These are phyloP conservation scores for Globisporangium emineosum DNA, from an alignment of 352 stramenopile genomes.

Conservation along the genomic window DNA sequence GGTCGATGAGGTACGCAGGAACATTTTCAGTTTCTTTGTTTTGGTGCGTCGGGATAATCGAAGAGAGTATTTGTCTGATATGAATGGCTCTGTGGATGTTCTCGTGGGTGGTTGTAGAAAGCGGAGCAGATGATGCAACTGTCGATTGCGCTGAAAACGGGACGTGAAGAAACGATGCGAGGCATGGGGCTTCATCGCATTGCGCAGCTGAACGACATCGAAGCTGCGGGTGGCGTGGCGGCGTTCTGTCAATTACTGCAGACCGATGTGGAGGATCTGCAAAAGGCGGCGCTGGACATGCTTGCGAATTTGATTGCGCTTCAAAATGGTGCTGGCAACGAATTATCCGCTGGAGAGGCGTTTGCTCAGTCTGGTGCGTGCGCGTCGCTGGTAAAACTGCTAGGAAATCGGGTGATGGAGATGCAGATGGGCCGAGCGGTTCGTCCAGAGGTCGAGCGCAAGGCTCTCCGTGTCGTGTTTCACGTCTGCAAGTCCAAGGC, in stretches of 20 bases:
- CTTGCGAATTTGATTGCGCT: constrained; percentile 73
- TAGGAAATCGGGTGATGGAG: constrained; percentile 60
- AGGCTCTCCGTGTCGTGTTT: constrained; percentile 69
- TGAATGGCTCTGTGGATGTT: neutral
- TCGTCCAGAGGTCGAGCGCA: constrained; percentile 61
- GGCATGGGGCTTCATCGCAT: constrained; percentile 75
- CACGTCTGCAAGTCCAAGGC: constrained; percentile 61
- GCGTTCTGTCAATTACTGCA: constrained; percentile 71
- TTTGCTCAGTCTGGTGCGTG: constrained; percentile 66
- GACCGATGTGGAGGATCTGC: constrained; percentile 47
- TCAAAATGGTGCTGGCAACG: constrained; percentile 68
- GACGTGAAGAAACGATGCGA: constrained; percentile 52
- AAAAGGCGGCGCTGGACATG: constrained; percentile 66
- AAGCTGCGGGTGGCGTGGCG: constrained; percentile 66
- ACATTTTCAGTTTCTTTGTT: no score
- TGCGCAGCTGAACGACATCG: constrained; percentile 82
- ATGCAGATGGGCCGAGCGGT: constrained; percentile 39
- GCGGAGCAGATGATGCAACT: constrained; percentile 69
- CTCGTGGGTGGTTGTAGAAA: constrained; percentile 32
- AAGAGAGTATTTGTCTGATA: no score
- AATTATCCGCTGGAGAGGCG: constrained; percentile 55
- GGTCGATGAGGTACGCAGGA: constrained; percentile 31
- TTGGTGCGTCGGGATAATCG: no score
- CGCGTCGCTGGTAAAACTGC: constrained; percentile 47
- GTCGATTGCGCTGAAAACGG: constrained; percentile 45